phyloP scores from a whole-genome alignment of 2,329 filamentous ascomycete genomes.

The Clonostachys rhizophaga region DNA sequence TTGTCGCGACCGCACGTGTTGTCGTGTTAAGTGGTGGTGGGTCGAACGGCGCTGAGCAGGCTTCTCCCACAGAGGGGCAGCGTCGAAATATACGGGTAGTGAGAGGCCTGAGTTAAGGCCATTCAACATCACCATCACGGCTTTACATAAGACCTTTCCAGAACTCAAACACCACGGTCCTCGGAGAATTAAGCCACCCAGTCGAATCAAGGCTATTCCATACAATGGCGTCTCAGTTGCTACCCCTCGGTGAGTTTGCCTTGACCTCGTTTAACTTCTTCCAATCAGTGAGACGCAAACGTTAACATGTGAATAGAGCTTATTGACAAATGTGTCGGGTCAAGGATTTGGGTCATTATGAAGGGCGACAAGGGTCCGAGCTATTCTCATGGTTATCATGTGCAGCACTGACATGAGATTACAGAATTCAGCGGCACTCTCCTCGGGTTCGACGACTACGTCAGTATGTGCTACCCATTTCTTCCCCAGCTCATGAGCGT shows the following conservation, averaged over 20 bases:
- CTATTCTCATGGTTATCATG: neutral
- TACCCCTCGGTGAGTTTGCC: constrained; percentile 58
- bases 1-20: constrained; percentile 19
- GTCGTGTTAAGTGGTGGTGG: too few relatives aligned
- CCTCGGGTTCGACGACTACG: constrained; percentile 97
- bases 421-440: constrained; percentile 93
- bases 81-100: neutral
- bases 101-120: too few relatives aligned
- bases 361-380: constrained; percentile 89
- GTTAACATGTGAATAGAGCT: constrained; percentile 57
- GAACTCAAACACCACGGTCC: too few relatives aligned
- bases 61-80: too few relatives aligned
- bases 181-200: too few relatives aligned
- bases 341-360: constrained; percentile 98
- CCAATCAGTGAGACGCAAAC: neutral
- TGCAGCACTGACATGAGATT: constrained; percentile 7
- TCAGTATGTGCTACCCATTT: constrained; percentile 67
- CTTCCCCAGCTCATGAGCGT: neutral
- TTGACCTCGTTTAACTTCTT: neutral
- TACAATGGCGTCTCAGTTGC: constrained; percentile 67
- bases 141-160: too few relatives aligned
- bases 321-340: constrained; percentile 98
- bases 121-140: too few relatives aligned
- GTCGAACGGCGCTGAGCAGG: too few relatives aligned
- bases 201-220: neutral